Percentiles rank a stretch among this genome's conserved stretches.
These are phyloP conservation scores for Echinochloa phyllopogon DNA, from an alignment of 176 grass and related monocot genomes.

Conservation along the genomic window DNA sequence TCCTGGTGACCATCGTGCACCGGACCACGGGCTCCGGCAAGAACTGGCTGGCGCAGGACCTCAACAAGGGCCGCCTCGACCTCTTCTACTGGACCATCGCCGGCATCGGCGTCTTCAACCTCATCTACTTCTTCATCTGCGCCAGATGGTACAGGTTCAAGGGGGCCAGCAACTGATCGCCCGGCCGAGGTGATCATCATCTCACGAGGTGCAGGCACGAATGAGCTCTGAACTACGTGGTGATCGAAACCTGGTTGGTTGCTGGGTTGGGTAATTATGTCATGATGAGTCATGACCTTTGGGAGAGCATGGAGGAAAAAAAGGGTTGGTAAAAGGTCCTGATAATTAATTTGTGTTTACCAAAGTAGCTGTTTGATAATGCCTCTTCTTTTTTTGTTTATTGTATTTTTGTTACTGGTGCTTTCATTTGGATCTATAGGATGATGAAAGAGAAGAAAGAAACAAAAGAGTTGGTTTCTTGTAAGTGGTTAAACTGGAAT, in stretches of 20 bases:
- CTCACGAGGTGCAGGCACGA: background rate
- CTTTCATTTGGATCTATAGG: constrained; percentile 33
- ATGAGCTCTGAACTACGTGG: background rate
- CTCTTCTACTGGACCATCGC: constrained; percentile 89
- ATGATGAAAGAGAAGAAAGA: constrained; percentile 35
- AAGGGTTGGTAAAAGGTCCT: constrained; percentile 21
- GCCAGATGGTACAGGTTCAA: constrained; percentile 98
- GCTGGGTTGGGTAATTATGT: constrained; percentile 28
- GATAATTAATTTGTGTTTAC: constrained; percentile 42
- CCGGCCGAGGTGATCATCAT: background rate
- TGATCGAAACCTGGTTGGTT: background rate
- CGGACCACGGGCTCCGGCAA: constrained; percentile 40
- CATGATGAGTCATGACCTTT: background rate
- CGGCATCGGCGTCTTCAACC: constrained; percentile 79
- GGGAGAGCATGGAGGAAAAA: background rate
- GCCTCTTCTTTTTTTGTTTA: background rate
- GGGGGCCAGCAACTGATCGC: constrained; percentile 54
- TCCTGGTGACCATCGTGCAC: constrained; percentile 77
- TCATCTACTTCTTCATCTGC: constrained; percentile 80
- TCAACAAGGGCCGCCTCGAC: constrained; percentile 85
- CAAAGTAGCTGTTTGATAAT: constrained; percentile 16
- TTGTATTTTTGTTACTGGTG: constrained; percentile 28
- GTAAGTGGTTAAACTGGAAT: constrained; percentile 40
- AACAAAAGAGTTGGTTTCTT: constrained; percentile 51
- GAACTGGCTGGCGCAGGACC: constrained; percentile 89